Conservation (phyloP, 495 filamentous ascomycete species). For the Podospora didyma region DNA sequence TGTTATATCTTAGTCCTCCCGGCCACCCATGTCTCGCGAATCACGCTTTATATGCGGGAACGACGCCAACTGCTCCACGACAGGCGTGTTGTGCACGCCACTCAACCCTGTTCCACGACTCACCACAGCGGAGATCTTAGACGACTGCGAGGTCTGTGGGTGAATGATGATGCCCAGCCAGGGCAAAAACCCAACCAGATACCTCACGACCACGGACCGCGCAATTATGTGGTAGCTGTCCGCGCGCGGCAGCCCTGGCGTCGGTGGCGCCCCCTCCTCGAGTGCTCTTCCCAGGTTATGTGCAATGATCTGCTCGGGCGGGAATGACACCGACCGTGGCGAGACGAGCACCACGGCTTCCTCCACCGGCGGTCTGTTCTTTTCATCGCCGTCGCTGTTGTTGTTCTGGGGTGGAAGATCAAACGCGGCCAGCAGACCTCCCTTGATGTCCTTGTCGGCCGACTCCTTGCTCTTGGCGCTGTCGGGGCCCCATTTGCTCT, state of each 20-base stretch:
- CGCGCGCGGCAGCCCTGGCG: slow-evolving; percentile 1
- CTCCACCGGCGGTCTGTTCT: too few species aligned
- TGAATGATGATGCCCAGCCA: slow-evolving; percentile 26
- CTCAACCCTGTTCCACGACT: slow-evolving; percentile 19
- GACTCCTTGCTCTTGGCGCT: too few species aligned
- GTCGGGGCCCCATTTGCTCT: slow-evolving; percentile 3
- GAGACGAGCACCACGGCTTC: slow-evolving; percentile 4
- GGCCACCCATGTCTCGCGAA: too few species aligned
- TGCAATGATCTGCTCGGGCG: neutral
- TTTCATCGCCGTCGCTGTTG: neutral
- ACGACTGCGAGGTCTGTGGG: slow-evolving; percentile 4
- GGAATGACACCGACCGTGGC: neutral
- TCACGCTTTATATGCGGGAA: too few species aligned
- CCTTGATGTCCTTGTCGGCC: neutral
- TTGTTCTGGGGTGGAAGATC: too few species aligned
- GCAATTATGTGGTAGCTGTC: slow-evolving; percentile 13
- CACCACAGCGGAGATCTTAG: slow-evolving; percentile 7
- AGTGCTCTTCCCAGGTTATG: neutral
- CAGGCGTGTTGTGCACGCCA: slow-evolving; percentile 2
- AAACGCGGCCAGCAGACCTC: too few species aligned
- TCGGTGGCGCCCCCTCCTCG: too few species aligned
- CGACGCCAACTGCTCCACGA: too few species aligned
- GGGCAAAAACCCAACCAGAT: slow-evolving; percentile 19
- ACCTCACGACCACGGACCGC: slow-evolving; percentile 12
- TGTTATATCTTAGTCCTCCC: too few species aligned